Evolutionary conservation across 495 filamentous ascomycete genomes (phyloP), one percentile per base, ranked within the genome.

Genomic region (Margaritispora aquatica): DNA sequence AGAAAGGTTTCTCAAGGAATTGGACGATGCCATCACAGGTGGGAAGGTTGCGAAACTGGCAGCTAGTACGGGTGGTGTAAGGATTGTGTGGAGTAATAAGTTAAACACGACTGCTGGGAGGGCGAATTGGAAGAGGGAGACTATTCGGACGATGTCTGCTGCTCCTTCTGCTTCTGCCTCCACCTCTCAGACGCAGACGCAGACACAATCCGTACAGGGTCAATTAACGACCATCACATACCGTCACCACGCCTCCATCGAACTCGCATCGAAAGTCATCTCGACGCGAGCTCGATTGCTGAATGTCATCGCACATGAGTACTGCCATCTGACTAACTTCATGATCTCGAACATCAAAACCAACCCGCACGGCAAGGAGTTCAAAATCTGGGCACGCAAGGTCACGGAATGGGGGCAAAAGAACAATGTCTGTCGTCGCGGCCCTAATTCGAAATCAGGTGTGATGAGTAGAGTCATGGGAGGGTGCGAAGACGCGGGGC

Each of bases 301-400:
- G 50, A 96, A 96, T 70, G 89, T 89, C 0, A 66, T 97, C 21
- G 90, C 92, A 2, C 94, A 98, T 70, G 94, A 98, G 63, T 98
- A 91, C 76, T 97, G 93, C 72, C 94, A 98, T 68, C 77, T 97
- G 0, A 85, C 89, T 27, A 92, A 88, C 66, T 95, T 88, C 71
- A 90, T 97, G 77, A 76, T 97, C 51, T 81, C 78, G 29, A 78
- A 83, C 17, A 73, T 88, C 22, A 78, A 77, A 21, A 81, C 81
- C 29, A 80, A 88, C 56, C 87, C 90, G 0, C 94, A 97, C 67
- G 93, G 92, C 11, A 73, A 77, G 15, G 86, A 88, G 61, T 97
- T 97, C 77, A 90, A 96, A 72, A 63, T 71, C 21, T 96, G 86
- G 86, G 84, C 68, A 26, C 58, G 68, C 26, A 69, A 70, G 63